Evolutionary conservation across 768 basidiomycete species (phyloP).

Genomic region (Clitopilus passeckerianus): DNA sequence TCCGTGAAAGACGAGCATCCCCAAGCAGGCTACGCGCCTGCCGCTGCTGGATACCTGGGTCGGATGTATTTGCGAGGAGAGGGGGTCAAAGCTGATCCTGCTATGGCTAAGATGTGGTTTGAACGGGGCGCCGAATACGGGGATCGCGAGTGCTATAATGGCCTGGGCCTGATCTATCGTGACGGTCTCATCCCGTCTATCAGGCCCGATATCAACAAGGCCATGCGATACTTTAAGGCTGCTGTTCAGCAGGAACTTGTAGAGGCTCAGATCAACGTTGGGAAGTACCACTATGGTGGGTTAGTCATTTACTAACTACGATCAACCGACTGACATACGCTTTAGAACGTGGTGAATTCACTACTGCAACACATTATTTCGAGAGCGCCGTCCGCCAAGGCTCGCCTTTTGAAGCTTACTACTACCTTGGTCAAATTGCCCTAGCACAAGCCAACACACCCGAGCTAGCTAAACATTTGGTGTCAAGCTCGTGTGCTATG

Average conservation of each 20-base stretch:
- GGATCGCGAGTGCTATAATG: constrained; percentile 88
- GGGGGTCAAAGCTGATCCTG: constrained; percentile 74
- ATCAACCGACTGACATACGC: background rate
- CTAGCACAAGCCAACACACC: constrained; percentile 46
- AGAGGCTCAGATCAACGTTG: constrained; percentile 89
- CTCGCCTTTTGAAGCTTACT: constrained; percentile 92
- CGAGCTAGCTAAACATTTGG: constrained; percentile 38
- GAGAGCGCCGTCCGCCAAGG: constrained; percentile 84
- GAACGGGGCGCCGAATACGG: constrained; percentile 77
- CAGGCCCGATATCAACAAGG: constrained; percentile 58
- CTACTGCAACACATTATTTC: constrained; percentile 66
- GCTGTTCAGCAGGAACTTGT: constrained; percentile 88
- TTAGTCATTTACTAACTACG: constrained; percentile 4
- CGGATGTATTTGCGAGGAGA: constrained; percentile 95
- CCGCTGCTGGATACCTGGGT: constrained; percentile 85
- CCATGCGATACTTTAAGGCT: constrained; percentile 60
- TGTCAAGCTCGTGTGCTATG: constrained; percentile 77
- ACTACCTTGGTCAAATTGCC: constrained; percentile 86
- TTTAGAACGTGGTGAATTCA: constrained; percentile 68
- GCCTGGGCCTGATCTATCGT: constrained; percentile 86
- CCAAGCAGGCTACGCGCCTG: constrained; percentile 60
- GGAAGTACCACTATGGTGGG: constrained; percentile 69
- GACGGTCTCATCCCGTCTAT: constrained; percentile 77
- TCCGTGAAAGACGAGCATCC: constrained; percentile 47
- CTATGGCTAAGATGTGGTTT: constrained; percentile 89